Evolutionary conservation across 2,329 filamentous ascomycete species (phyloP).

Genomic region (Talaromyces sp.): DNA sequence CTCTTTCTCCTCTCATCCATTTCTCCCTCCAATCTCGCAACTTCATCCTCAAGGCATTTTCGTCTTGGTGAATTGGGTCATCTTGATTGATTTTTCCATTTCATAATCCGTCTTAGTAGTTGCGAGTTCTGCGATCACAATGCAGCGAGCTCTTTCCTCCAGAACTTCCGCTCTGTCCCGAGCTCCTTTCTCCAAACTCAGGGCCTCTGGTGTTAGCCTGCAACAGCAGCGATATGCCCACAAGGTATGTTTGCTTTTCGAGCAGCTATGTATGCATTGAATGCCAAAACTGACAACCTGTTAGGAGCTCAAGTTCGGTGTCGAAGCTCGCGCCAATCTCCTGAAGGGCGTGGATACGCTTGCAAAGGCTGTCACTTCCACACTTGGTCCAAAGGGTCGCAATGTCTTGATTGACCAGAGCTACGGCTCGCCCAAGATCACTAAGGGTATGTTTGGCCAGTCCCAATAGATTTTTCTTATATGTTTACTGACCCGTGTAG

Average conservation of each 20-base stretch:
- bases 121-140: constrained; percentile 45
- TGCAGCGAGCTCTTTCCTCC: constrained; percentile 93
- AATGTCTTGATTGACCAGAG: constrained; percentile 98
- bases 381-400: constrained; percentile 93
- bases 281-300: constrained; percentile 21
- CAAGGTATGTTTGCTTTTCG: constrained; percentile 62
- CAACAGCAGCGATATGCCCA: constrained; percentile 95
- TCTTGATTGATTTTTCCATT: constrained; percentile 17
- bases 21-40: constrained; percentile 17
- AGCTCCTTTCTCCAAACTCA: constrained; percentile 57
- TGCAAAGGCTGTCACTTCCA: constrained; percentile 91
- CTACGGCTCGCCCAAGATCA: constrained; percentile 99
- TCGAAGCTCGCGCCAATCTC: constrained; percentile 83
- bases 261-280: background rate
- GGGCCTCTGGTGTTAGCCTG: constrained; percentile 60
- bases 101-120: constrained; percentile 17
- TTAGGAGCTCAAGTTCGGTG: constrained; percentile 96
- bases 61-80: constrained; percentile 27
- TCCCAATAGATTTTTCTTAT: background rate
- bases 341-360: constrained; percentile 94
- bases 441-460: constrained; percentile 66
- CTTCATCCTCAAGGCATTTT: constrained; percentile 22
- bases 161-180: constrained; percentile 72
- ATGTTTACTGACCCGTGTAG: constrained; percentile 40
- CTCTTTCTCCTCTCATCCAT: constrained; percentile 18